Base-by-base conservation (phyloP, 1,284 basidiomycete genomes). In the Ceratobasidium sp. region DNA sequence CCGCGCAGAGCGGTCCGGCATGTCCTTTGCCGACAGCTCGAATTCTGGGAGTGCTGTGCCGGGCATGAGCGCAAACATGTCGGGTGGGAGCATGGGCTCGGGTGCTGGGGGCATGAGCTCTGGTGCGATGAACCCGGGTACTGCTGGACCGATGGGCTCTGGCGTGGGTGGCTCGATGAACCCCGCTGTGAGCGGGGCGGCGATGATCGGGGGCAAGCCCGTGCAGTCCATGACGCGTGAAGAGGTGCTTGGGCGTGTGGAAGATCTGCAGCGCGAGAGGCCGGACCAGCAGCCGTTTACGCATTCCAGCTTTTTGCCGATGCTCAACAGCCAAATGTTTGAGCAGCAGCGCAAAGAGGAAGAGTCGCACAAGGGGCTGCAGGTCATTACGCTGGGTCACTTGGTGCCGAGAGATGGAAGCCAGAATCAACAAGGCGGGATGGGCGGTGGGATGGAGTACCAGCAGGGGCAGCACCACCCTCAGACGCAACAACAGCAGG, bases 321-420 rank as follows among this genome's bases (percentile, higher is more conserved):
- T 78, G 66, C 54, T 69, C 54, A 78, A 46, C 50, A 64, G 46
- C 20, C 73, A 62, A 12, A 80, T 82, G 52, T 83, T 83, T 77
- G 83, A 82, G 30, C 81, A 82, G 20, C 77, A 80, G 79, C 81
- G 70, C 57, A 50, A 68, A 48, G 65, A 35, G 68, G 77, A 30
- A 79, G 77, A 71, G 30, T 78, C 57, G 79, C 91, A 93, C 80
- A 89, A 92, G 81, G 93, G 92, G 0, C 83, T 95, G 77, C 91
- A 93, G 83, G 93, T 95, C 62, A 94, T 93, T 82, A 95, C 94
- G 4, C 89, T 95, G 0, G 94, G 94, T 0, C 93, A 94, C 81
- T 85, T 95, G 48, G 87, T 94, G 81, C 94, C 94, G 5, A 84
- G 89, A 3, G 77, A 79, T 8, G 80, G 78, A 30, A 33, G 57